These are phyloP conservation scores for Chytriomyces sp. DNA, from an alignment of 192 early-diverging fungal genomes.

Conservation along the genomic window DNA sequence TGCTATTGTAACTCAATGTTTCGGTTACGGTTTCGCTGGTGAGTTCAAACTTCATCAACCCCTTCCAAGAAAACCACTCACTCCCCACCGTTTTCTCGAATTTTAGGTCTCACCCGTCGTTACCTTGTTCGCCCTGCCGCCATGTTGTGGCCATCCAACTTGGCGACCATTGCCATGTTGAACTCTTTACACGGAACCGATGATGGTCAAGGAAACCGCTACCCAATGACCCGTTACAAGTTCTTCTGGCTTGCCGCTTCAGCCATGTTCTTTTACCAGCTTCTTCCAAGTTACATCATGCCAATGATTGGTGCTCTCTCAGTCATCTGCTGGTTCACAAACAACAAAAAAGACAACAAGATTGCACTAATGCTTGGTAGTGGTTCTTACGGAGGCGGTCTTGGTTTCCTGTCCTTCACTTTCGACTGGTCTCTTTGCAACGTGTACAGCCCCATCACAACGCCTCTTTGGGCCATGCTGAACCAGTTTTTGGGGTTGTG, in stretches of 20 bases:
- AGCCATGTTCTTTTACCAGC: constrained; percentile 25
- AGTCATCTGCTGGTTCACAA: constrained; percentile 29
- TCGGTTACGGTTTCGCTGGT: constrained; percentile 75
- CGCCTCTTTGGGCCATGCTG: constrained; percentile 17
- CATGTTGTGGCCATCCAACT: constrained; percentile 86
- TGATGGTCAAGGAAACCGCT: not conserved
- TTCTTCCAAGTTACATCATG: constrained; percentile 38
- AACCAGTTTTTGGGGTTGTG: constrained; percentile 21
- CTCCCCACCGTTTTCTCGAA: constrained; percentile 78
- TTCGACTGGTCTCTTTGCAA: constrained; percentile 7
- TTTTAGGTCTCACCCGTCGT: constrained; percentile 55
- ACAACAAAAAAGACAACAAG: constrained; percentile 4
- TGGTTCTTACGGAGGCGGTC: not conserved
- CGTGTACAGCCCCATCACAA: constrained; percentile 6
- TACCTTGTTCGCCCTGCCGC: constrained; percentile 82
- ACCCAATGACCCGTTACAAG: constrained; percentile 32
- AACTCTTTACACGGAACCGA: constrained; percentile 52
- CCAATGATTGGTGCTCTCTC: constrained; percentile 33
- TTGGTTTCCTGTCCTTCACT: constrained; percentile 6
- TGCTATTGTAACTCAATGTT: constrained; percentile 69
- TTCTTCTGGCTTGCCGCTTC: constrained; percentile 39
- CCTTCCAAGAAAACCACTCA: constrained; percentile 70
- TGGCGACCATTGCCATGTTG: constrained; percentile 44
- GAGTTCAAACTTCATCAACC: constrained; percentile 52
- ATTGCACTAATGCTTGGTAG: constrained; percentile 5